Evolutionary conservation across 108 stramenopile species (phyloP).

Genomic region (Mayamaea pseudoterrestris): DNA sequence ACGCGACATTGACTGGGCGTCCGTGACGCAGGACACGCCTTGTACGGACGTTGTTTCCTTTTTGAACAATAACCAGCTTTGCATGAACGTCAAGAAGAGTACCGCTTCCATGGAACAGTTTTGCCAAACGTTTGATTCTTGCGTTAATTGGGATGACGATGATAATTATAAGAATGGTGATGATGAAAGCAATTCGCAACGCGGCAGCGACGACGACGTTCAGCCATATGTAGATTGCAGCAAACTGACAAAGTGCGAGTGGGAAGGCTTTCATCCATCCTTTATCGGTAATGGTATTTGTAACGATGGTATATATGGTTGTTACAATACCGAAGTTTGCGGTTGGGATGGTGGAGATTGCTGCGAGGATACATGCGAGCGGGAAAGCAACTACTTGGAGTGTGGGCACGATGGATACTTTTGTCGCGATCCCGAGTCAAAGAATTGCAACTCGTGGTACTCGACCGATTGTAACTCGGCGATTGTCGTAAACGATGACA

Average conservation of each 20-base stretch:
- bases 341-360: conserved; percentile 85
- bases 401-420: conserved; percentile 82
- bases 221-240: conserved; percentile 46
- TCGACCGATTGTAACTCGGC: conserved; percentile 34
- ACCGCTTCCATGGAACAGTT: conserved; percentile 25
- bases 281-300: conserved; percentile 81
- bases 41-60: conserved; percentile 51
- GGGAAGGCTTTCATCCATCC: conserved; percentile 61
- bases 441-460: conserved; percentile 40
- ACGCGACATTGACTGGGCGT: conserved; percentile 67
- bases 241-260: conserved; percentile 55
- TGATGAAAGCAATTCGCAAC: conserved; percentile 9
- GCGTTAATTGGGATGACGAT: conserved; percentile 55
- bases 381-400: conserved; percentile 18
- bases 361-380: conserved; percentile 64
- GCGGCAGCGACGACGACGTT: conserved; percentile 4
- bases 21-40: conserved; percentile 53
- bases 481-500: conserved; percentile 19
- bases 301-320: conserved; percentile 69
- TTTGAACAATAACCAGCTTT: conserved; percentile 31
- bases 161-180: no score
- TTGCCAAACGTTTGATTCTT: conserved; percentile 62
- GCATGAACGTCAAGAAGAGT: conserved; percentile 23
- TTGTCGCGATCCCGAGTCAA: conserved; percentile 63
- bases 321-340: conserved; percentile 82